phyloP scores from a whole-genome alignment of 192 early-diverging fungal species.

The Rhizophlyctis rosea region DNA sequence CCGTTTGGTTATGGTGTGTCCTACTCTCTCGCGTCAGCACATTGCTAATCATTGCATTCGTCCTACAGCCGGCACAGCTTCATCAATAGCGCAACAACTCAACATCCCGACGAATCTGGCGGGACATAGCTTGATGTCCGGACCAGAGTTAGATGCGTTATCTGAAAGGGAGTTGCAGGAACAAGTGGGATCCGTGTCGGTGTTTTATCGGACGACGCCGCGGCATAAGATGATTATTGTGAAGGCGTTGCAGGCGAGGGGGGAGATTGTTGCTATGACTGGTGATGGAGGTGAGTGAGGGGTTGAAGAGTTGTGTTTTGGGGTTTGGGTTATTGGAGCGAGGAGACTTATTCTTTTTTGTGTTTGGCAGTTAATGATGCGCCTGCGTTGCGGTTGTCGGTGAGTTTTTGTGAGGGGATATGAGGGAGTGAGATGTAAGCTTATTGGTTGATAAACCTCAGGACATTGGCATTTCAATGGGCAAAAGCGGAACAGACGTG shows the following conservation, averaged over 20 bases:
- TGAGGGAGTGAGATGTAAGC: not conserved
- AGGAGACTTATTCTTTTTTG: too few relatives aligned
- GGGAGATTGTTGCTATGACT: conserved; percentile 91
- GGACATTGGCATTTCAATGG: conserved; percentile 98
- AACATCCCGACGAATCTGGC: conserved; percentile 60
- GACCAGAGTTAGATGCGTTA: conserved; percentile 40
- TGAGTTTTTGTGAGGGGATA: conserved; percentile 8
- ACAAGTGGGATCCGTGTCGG: conserved; percentile 33
- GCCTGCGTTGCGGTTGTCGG: conserved; percentile 82
- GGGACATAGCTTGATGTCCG: conserved; percentile 38
- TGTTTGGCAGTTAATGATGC: conserved; percentile 78
- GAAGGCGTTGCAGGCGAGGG: conserved; percentile 77
- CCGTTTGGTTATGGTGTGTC: too few relatives aligned
- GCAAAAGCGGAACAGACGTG: conserved; percentile 91
- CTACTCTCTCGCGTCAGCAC: not conserved
- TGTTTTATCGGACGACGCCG: conserved; percentile 72
- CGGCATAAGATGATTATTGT: conserved; percentile 94
- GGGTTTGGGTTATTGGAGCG: too few relatives aligned
- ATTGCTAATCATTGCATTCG: not conserved
- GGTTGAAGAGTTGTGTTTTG: too few relatives aligned
- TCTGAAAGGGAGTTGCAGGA: conserved; percentile 34
- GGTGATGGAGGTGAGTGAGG: conserved; percentile 74
- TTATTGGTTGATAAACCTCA: not conserved
- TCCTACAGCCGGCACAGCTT: conserved; percentile 71
- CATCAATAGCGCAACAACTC: conserved; percentile 82